Evolutionary conservation across 1,139 yeast genomes (phyloP).

Genomic region (Saccharomycopsis hybrid): DNA sequence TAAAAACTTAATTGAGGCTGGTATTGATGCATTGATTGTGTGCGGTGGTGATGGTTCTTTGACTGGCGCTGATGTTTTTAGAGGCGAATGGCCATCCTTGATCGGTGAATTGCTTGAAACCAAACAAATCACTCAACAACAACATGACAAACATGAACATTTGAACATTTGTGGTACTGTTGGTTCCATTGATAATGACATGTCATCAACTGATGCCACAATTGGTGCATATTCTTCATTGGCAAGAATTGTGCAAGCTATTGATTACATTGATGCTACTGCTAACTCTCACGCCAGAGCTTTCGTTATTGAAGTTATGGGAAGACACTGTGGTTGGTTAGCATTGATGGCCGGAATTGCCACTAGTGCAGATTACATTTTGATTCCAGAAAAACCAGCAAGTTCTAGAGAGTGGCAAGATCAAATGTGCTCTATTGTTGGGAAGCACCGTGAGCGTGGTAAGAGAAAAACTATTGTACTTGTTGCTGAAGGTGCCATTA

Average conservation of each 20-base stretch:
- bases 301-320: conserved; percentile 97
- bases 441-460: conserved; percentile 78
- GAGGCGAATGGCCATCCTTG: conserved; percentile 90
- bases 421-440: conserved; percentile 62
- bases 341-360: conserved; percentile 95
- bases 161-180: conserved; percentile 91
- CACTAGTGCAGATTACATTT: conserved; percentile 89
- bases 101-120: conserved; percentile 58
- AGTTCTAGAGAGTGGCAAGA: conserved; percentile 63
- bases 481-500: conserved; percentile 97
- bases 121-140: conserved; percentile 48
- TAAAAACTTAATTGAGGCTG: conserved; percentile 74
- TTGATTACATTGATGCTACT: conserved; percentile 94
- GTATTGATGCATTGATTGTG: conserved; percentile 93
- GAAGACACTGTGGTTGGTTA: conserved; percentile 98
- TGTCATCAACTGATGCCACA: conserved; percentile 94
- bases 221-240: conserved; percentile 96
- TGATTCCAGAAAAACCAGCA: conserved; percentile 89
- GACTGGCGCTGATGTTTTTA: conserved; percentile 93
- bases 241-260: conserved; percentile 87
- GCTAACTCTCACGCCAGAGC: conserved; percentile 97
- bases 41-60: conserved; percentile 99
- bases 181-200: conserved; percentile 95
- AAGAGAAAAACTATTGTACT: conserved; percentile 91
- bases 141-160: conserved; percentile 55